These are phyloP conservation scores for Plasmopara halstedii DNA, from an alignment of 352 stramenopile genomes.

Conservation along the genomic window DNA sequence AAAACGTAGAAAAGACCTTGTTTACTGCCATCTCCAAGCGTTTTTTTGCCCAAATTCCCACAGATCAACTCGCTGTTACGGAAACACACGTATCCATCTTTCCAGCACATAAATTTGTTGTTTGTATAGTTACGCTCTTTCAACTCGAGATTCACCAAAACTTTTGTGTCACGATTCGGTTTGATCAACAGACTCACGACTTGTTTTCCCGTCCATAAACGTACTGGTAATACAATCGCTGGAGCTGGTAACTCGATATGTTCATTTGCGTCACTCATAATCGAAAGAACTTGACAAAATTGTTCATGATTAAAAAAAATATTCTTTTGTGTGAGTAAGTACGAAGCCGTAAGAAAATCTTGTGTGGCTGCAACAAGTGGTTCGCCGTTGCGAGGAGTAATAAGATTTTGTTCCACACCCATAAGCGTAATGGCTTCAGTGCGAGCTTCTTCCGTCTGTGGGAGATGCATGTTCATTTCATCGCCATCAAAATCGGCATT, in stretches of 20 bases:
- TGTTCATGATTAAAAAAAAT: conserved; percentile 96
- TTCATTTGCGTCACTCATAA: conserved; percentile 94
- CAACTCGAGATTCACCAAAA: conserved; percentile 79
- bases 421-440: conserved; percentile 96
- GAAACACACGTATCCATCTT: conserved; percentile 97
- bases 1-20: conserved; percentile 97
- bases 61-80: conserved; percentile 97
- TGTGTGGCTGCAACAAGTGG: conserved; percentile 97
- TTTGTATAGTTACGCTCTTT: conserved; percentile 96
- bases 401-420: conserved; percentile 97
- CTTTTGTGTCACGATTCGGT: conserved; percentile 83
- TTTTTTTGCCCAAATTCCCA: conserved; percentile 98
- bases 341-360: conserved; percentile 99
- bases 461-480: conserved; percentile 99
- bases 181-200: conserved; percentile 84
- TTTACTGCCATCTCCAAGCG: conserved; percentile 97
- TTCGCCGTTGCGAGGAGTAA: conserved; percentile 97
- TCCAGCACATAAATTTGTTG: conserved; percentile 95
- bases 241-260: conserved; percentile 86
- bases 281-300: conserved; percentile 93
- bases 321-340: conserved; percentile 98
- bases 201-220: conserved; percentile 99
- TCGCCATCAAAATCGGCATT: conserved; percentile 99
- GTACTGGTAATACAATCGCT: conserved; percentile 63
- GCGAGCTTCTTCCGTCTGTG: conserved; percentile 98